Percentiles rank a stretch among this genome's conserved stretches.
Conservation (phyloP, 768 basidiomycete species). For the Polyporus arcularius region DNA sequence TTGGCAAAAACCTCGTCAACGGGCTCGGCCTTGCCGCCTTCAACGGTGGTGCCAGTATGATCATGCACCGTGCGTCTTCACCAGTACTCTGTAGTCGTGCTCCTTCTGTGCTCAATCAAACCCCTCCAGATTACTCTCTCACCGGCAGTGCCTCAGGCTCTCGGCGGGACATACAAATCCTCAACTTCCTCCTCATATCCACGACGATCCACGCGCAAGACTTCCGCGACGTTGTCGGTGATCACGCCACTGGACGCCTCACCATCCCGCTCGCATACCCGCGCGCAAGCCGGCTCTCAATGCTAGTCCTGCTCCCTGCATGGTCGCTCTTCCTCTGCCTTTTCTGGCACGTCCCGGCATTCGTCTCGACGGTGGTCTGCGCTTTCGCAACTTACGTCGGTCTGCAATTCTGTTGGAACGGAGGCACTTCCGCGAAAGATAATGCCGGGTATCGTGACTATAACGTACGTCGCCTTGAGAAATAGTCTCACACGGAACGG, state of each 20-base stretch:
- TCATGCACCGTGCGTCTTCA: constrained; percentile 16
- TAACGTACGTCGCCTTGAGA: too few species aligned
- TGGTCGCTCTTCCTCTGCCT: constrained; percentile 5
- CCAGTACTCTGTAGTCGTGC: too few species aligned
- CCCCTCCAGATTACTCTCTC: neutral
- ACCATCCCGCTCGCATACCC: constrained; percentile 6
- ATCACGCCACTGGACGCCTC: neutral
- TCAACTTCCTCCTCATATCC: constrained; percentile 6
- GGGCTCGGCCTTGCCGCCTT: constrained; percentile 34
- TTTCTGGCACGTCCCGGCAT: neutral
- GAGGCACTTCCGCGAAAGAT: too few species aligned
- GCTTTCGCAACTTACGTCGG: too few species aligned
- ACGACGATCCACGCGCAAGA: constrained; percentile 13
- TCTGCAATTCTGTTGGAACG: too few species aligned
- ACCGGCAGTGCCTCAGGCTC: neutral
- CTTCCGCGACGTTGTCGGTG: constrained; percentile 9
- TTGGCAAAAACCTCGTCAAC: constrained; percentile 35
- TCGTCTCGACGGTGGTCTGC: too few species aligned
- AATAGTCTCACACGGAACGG: too few species aligned
- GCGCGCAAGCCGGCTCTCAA: neutral
- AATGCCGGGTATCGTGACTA: too few species aligned
- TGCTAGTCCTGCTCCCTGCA: neutral
- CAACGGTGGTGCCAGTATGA: constrained; percentile 35
- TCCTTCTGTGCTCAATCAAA: too few species aligned
- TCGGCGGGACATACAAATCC: neutral